Evolutionary conservation across 768 basidiomycete genomes (phyloP).

Genomic region (Lactifluus echinatus): DNA sequence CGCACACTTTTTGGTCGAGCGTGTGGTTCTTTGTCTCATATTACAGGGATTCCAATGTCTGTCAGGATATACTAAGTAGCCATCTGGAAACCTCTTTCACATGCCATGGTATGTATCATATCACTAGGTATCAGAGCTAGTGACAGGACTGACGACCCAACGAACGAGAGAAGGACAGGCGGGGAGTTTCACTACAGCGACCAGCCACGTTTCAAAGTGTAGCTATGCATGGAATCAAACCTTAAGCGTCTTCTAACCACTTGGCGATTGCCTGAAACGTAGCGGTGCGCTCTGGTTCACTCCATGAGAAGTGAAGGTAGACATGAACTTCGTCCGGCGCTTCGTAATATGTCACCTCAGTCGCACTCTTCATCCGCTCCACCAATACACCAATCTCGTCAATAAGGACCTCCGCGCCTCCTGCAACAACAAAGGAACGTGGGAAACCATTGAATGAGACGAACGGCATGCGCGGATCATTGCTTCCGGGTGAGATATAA

Average conservation of each 20-base stretch:
- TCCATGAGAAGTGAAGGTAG: constrained; percentile 40
- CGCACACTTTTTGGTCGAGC: no score
- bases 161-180: neutral
- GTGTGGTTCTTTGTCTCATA: no score
- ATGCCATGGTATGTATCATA: no score
- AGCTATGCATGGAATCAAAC: neutral
- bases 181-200: neutral
- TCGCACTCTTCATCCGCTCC: neutral
- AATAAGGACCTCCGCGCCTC: constrained; percentile 5
- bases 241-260: constrained; percentile 29
- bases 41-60: no score
- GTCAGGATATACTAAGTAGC: no score
- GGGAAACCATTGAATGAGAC: constrained; percentile 8
- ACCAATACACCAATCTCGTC: neutral
- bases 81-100: no score
- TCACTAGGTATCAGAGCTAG: no score
- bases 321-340: constrained; percentile 34
- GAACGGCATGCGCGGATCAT: neutral
- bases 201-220: neutral
- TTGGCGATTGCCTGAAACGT: constrained; percentile 40
- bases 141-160: no score
- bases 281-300: constrained; percentile 43
- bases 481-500: constrained; percentile 10
- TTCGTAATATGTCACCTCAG: constrained; percentile 7
- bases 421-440: constrained; percentile 1